Evolutionary conservation across 2,329 filamentous ascomycete genomes (phyloP), one percentile per base, ranked within the genome.

Genomic region (Tolypocladium guangdongense): DNA sequence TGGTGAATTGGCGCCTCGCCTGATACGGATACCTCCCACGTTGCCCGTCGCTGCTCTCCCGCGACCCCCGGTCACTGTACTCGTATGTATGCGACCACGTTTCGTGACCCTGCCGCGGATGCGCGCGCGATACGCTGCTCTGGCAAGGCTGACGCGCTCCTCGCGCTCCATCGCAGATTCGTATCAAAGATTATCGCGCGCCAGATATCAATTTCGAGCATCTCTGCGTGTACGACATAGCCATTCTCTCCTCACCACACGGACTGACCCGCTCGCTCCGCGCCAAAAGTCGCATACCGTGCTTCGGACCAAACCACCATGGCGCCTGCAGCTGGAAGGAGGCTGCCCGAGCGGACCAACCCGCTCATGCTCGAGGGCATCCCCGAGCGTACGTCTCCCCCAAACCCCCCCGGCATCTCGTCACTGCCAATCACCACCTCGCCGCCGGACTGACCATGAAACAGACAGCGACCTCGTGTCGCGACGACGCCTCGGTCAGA

Each of bases 401-500:
- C 53, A 49, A 48, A 41, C 7, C 51, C 38, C 27, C 54, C 33
- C 46, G 16, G 33, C 20, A 32, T 24, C 22, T 49, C 50, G 38
- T 54, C 48, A n/a, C 52, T 38, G 36, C 51, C 38, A 50, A 50
- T 57, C 51, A 52, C 54, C 51, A 54, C 52, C 36, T 50, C 45
- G 41, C 33, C 24, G 55, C 49, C 54, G 46, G 35, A 57, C 66
- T 68, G 45, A 68, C 63, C 50, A 22, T 54, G 52, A 35, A 52
- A 45, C 63, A 90, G 87, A 87, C 69, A 68, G 77, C 57, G 86
- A 89, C 56, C 83, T 96, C 53, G 82, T 96, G 58, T 76, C 85
- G 69, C 86, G 90, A 66, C 87, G 93, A 65, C 88, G 92, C 61
- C 79, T 99, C 47, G 93, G 92, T 48, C 91, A 96, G 73, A 99